Conservation (phyloP, 257 asterid genomes). For the Striga asiatica region DNA sequence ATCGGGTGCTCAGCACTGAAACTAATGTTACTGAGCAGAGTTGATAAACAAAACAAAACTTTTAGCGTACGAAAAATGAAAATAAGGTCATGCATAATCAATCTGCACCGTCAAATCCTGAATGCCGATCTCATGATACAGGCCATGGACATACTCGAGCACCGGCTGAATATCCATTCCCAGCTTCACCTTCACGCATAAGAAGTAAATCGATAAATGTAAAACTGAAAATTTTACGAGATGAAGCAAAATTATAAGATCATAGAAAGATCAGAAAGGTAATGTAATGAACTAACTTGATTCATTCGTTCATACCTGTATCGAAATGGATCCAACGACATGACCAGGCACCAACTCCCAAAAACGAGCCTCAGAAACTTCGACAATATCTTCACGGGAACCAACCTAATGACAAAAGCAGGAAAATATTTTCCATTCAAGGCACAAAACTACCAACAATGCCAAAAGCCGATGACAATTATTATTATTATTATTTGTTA, state of each 20-base stretch:
- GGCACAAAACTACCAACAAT: too few species aligned
- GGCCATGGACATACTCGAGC: constrained; percentile 59
- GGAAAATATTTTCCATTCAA: too few species aligned
- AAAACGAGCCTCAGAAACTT: constrained; percentile 69
- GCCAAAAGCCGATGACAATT: too few species aligned
- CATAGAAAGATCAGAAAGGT: neutral
- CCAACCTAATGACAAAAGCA: constrained; percentile 38
- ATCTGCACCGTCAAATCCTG: constrained; percentile 75
- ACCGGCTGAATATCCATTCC: constrained; percentile 56
- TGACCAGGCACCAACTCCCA: constrained; percentile 96
- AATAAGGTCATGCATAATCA: constrained; percentile 21
- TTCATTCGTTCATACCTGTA: constrained; percentile 38
- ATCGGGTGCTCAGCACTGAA: neutral
- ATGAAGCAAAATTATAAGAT: too few species aligned
- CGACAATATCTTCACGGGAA: constrained; percentile 55
- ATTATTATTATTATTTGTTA: too few species aligned
- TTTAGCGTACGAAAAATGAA: too few species aligned
- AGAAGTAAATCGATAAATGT: constrained; percentile 3
- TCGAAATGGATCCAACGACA: constrained; percentile 67
- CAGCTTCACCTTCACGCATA: constrained; percentile 47
- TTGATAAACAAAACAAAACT: too few species aligned
- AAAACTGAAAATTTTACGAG: too few species aligned
- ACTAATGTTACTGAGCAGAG: neutral
- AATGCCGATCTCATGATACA: constrained; percentile 81
- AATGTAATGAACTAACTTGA: neutral